phyloP scores from a whole-genome alignment of 2,329 filamentous ascomycete genomes.

The Phyllosticta citrichinensis region DNA sequence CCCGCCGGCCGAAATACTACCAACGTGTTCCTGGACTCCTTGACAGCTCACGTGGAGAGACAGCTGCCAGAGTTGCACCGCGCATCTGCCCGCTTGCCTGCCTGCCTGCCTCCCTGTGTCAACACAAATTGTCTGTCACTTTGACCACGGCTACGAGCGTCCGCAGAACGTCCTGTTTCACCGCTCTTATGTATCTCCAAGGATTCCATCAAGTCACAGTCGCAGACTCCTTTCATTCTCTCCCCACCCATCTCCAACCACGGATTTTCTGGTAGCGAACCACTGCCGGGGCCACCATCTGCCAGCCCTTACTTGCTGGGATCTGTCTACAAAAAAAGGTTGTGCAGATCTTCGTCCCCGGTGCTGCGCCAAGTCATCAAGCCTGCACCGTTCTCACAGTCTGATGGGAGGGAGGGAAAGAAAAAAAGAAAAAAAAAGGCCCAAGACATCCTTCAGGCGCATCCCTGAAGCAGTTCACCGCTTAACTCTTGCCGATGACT shows the following conservation, averaged over 20 bases:
- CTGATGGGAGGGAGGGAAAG: no score
- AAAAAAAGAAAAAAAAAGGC: constrained; percentile 5
- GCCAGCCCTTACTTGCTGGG: not conserved
- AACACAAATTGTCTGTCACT: not conserved
- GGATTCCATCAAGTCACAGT: not conserved
- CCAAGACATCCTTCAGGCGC: not conserved
- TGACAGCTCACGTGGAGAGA: not conserved
- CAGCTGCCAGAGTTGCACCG: not conserved
- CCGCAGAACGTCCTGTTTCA: not conserved
- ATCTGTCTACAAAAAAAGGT: constrained; percentile 11
- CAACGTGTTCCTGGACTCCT: constrained; percentile 5
- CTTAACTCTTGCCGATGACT: constrained; percentile 21
- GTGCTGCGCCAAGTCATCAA: constrained; percentile 24
- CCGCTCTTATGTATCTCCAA: not conserved
- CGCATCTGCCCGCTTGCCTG: not conserved
- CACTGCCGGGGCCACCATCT: not conserved
- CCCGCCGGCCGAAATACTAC: not conserved
- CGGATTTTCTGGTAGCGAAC: not conserved
- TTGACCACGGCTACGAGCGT: not conserved
- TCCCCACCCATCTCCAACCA: not conserved
- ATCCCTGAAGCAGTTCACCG: constrained; percentile 32
- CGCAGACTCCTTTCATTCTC: not conserved
- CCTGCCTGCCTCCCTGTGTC: not conserved
- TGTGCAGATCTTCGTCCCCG: constrained; percentile 24
- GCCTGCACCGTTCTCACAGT: constrained; percentile 18